Base-by-base conservation (phyloP, 2,329 filamentous ascomycete species). In the Paradendryphiella salina region DNA sequence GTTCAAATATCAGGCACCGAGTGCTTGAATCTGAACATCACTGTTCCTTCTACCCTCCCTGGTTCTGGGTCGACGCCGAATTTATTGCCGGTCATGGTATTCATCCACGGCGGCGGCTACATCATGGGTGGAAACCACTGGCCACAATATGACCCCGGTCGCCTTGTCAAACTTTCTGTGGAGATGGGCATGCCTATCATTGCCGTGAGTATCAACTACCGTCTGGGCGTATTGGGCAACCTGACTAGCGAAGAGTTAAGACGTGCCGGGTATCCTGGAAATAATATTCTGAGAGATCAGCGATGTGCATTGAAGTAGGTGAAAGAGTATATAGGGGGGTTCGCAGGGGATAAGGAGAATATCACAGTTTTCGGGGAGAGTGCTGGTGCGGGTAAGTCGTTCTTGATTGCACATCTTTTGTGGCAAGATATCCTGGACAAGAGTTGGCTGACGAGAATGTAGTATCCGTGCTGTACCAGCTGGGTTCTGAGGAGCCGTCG, bases 61-160 rank as follows among this genome's bases (percentile, higher is more conserved):
- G 15, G 15, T 6, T 13, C 11, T 10, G 17, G 20, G 1, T 69
- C 67, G 8, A 26, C 23, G 23, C 23, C 23, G 23, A 26, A 2
- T 9, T 26, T 26, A 1, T 63, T 81, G 2, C 80, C 80, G 0
- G 80, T 82, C 1, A 67, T 82, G 36, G 71, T 79, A 0, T 80
- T 79, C 50, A 75, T 82, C 3, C 79, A 82, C 51, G 80, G 80
- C 0, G 79, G 80, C 7, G 79, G 76, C 0, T 75, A 77, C 33
- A 62, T 70, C 1, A 72, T 77, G 10, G 80, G 79, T 5, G 75
- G 76, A 4, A 79, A 76, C 34, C 77, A 71, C 3, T 82, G 76
- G 73, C 80, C 79, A 0, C 76, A 82, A 31, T 80, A 77, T 56
- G 78, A 82, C 50, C 68, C 76, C 9, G 62, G 61, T 1, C 69